A percentile compares a stretch with the other conserved stretches of the same genome.
Conservation (phyloP, 2,329 filamentous ascomycete genomes). For the Colletotrichum incanum region DNA sequence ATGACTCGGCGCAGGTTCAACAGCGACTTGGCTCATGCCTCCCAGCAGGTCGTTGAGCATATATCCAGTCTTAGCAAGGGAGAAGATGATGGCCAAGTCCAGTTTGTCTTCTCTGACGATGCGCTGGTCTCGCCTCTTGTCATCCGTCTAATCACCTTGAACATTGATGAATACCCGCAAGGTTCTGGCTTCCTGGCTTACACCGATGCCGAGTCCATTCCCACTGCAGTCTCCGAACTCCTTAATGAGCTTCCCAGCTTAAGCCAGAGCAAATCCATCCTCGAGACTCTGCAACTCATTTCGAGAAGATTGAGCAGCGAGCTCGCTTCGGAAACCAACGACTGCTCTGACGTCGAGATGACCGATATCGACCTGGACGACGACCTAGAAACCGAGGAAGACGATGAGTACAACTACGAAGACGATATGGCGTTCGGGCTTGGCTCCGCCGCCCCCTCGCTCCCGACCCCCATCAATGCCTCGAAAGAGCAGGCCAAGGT, state of each 20-base stretch:
- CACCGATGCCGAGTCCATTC: conserved; percentile 56
- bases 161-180: conserved; percentile 57
- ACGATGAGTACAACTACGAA: conserved; percentile 49
- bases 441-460: conserved; percentile 46
- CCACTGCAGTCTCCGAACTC: conserved; percentile 49
- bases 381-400: conserved; percentile 48
- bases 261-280: conserved; percentile 60
- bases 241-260: conserved; percentile 63
- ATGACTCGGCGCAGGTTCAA: conserved; percentile 80
- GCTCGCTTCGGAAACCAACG: conserved; percentile 52
- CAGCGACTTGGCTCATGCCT: conserved; percentile 65
- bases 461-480: conserved; percentile 47
- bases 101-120: conserved; percentile 67
- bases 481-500: conserved; percentile 46
- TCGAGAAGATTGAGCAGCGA: conserved; percentile 48
- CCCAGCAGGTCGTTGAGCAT: conserved; percentile 58
- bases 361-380: conserved; percentile 45
- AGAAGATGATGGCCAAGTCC: conserved; percentile 81
- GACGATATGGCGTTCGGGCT: conserved; percentile 53
- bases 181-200: conserved; percentile 60
- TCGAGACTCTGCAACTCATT: conserved; percentile 51
- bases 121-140: conserved; percentile 49
- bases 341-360: conserved; percentile 50
- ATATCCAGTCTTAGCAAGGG: conserved; percentile 72
- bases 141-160: conserved; percentile 43